Percentiles rank a stretch among this genome's conserved stretches.
These are phyloP conservation scores for Kickxella alabastrina DNA, from an alignment of 192 early-diverging fungal genomes.

Conservation along the genomic window DNA sequence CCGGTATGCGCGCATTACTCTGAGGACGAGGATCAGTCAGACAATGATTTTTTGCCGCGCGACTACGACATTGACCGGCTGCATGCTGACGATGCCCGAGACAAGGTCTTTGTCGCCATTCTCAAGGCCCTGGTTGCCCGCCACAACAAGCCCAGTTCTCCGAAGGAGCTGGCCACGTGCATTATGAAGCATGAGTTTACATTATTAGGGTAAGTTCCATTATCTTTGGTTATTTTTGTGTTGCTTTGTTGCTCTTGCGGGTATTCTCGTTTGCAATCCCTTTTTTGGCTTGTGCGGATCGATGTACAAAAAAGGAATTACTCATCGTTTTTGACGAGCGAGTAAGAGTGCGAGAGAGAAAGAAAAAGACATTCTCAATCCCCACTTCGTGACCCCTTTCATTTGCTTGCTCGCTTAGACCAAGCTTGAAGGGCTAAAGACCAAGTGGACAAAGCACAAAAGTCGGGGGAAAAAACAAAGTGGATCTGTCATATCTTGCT, in stretches of 20 bases:
- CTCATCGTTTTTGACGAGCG: no score
- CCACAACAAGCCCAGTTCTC: conserved; percentile 75
- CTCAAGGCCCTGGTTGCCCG: conserved; percentile 73
- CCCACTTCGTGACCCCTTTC: no score
- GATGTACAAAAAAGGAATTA: no score
- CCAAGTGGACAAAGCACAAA: no score
- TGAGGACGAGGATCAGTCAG: conserved; percentile 36
- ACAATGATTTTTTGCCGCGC: conserved; percentile 39
- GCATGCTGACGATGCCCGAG: conserved; percentile 74
- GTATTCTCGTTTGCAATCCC: no score
- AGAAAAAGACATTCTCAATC: no score
- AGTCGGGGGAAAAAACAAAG: no score
- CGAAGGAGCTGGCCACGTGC: conserved; percentile 73
- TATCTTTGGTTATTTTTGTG: not conserved
- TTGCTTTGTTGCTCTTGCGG: conserved; percentile 2
- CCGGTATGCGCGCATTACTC: conserved; percentile 1
- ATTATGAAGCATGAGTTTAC: conserved; percentile 79
- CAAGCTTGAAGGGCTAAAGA: no score
- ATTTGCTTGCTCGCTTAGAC: no score
- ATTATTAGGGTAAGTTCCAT: conserved; percentile 64
- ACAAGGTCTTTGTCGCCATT: conserved; percentile 86
- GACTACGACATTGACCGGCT: conserved; percentile 50
- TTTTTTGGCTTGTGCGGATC: no score
- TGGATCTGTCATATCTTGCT: no score
- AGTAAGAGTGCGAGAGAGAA: no score